Evolutionary conservation across 2,329 filamentous ascomycete genomes (phyloP).

Genomic region (Leptographium flavum): DNA sequence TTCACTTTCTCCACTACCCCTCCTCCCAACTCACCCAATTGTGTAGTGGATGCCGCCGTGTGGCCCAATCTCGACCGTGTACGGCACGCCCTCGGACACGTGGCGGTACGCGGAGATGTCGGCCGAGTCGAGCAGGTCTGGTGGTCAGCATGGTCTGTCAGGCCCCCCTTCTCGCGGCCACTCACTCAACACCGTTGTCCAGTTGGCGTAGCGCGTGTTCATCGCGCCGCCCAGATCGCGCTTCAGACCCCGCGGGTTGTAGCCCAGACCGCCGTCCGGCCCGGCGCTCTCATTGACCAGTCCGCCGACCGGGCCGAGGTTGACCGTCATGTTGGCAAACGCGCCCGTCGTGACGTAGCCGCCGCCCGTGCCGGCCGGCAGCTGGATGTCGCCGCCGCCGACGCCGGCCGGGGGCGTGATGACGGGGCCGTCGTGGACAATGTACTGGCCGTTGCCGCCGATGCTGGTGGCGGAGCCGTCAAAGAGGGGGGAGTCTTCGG

Average conservation of each 20-base stretch:
- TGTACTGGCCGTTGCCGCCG: constrained; percentile 28
- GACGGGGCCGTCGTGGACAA: constrained; percentile 16
- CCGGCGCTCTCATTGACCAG: constrained; percentile 10
- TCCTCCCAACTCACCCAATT: constrained; percentile 15
- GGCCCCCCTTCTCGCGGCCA: too few relatives aligned
- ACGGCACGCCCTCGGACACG: constrained; percentile 20
- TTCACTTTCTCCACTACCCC: too few relatives aligned
- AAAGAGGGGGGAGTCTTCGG: constrained; percentile 32
- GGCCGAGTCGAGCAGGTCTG: constrained; percentile 17
- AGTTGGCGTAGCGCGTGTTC: constrained; percentile 18
- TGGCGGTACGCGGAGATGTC: constrained; percentile 21
- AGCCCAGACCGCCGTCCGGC: constrained; percentile 17
- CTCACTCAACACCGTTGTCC: constrained; percentile 11
- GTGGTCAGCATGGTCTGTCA: too few relatives aligned
- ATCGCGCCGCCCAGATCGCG: constrained; percentile 17
- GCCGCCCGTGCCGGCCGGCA: constrained; percentile 31
- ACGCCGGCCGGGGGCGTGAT: constrained; percentile 15
- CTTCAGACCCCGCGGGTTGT: constrained; percentile 22
- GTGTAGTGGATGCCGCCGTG: constrained; percentile 18
- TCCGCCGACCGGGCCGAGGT: constrained; percentile 19
- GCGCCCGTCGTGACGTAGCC: constrained; percentile 34
- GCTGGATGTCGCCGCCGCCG: constrained; percentile 11
- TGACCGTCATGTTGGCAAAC: constrained; percentile 22
- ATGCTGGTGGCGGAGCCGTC: constrained; percentile 32
- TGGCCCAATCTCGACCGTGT: constrained; percentile 16